Conservation (phyloP, 1,284 basidiomycete genomes). For the Rhodotorula sp. region DNA sequence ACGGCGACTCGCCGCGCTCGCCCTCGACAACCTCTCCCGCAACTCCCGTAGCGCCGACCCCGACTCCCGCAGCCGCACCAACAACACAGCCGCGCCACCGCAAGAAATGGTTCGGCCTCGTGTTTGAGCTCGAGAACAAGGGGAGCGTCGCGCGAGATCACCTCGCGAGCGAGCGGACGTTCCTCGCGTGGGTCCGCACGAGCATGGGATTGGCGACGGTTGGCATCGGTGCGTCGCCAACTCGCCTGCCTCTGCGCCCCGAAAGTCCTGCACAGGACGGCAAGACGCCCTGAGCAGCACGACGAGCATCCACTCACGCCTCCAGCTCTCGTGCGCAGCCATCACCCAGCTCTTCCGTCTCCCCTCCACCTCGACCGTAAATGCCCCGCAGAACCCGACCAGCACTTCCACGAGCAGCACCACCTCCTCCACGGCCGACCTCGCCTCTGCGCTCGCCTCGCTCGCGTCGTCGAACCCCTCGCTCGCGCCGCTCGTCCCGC, state of each 20-base stretch:
- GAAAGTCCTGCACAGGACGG: too few species aligned
- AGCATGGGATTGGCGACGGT: slow-evolving; percentile 44
- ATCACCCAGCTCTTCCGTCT: slow-evolving; percentile 40
- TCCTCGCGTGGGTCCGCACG: slow-evolving; percentile 51
- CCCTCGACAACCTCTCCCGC: not conserved
- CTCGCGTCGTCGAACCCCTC: slow-evolving; percentile 1
- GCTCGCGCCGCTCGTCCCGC: slow-evolving; percentile 8
- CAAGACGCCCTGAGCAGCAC: too few species aligned
- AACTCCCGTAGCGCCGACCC: too few species aligned
- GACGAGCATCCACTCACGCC: not conserved
- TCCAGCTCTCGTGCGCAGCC: slow-evolving; percentile 8
- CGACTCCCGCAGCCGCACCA: not conserved
- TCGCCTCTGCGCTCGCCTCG: not conserved
- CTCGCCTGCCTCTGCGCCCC: too few species aligned
- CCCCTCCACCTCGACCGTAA: slow-evolving; percentile 17
- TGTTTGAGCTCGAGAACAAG: slow-evolving; percentile 40
- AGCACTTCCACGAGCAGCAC: too few species aligned
- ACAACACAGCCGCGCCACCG: not conserved
- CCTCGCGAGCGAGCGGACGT: slow-evolving; percentile 50
- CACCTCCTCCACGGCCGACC: not conserved
- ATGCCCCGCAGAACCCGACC: too few species aligned
- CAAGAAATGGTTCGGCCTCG: slow-evolving; percentile 4
- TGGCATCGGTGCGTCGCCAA: slow-evolving; percentile 38
- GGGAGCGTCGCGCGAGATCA: slow-evolving; percentile 51
- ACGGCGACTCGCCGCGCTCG: not conserved